Conservation (phyloP, 371 early-diverging fungal genomes). For the Sporodiniella umbellata region DNA sequence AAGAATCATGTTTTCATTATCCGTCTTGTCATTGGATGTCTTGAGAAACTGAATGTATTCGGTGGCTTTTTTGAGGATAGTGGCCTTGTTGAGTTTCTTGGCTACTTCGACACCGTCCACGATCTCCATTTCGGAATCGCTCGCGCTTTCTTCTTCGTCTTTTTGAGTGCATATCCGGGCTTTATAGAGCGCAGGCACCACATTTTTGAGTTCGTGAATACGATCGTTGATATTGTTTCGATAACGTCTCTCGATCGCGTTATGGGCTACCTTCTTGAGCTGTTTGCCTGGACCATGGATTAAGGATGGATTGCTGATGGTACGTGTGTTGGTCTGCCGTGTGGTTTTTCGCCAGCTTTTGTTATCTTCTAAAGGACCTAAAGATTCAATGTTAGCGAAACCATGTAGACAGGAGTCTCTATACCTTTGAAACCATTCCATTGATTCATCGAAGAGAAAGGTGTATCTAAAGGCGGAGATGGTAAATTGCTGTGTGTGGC, state of each 20-base stretch:
- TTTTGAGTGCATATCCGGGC: constrained; percentile 31
- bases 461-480: constrained; percentile 14
- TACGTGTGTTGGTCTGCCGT: neutral
- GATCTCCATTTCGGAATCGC: constrained; percentile 46
- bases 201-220: constrained; percentile 74
- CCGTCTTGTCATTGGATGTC: constrained; percentile 43
- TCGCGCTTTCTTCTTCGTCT: constrained; percentile 22
- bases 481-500: constrained; percentile 1
- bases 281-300: constrained; percentile 16
- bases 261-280: constrained; percentile 82
- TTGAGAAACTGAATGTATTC: constrained; percentile 80
- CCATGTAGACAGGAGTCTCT: too few species aligned
- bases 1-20: constrained; percentile 48
- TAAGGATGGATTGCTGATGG: neutral
- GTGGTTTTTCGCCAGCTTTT: constrained; percentile 16
- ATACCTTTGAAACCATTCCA: constrained; percentile 18
- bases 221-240: constrained; percentile 91
- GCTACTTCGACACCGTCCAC: constrained; percentile 63
- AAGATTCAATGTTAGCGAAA: too few species aligned
- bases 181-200: constrained; percentile 76
- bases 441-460: constrained; percentile 16
- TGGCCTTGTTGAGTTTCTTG: constrained; percentile 85
- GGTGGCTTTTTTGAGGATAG: constrained; percentile 77
- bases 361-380: too few species aligned
- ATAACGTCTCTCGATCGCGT: constrained; percentile 86